Base-by-base conservation (phyloP, 352 stramenopile species). In the Pythium scleroteichum region DNA sequence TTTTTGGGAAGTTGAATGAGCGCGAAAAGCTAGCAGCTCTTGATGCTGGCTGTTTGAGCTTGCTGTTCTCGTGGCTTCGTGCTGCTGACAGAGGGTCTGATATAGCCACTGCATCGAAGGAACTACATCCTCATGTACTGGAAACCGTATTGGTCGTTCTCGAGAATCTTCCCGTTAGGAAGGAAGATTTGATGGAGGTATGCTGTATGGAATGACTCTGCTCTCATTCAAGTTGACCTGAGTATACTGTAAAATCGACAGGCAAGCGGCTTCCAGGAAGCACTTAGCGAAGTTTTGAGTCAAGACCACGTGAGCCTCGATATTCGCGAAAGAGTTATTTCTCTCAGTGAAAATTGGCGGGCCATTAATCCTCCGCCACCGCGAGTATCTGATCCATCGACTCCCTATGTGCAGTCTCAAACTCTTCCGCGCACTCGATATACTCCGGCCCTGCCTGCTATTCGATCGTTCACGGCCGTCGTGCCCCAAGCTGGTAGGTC, bases 1-100 rank as follows among this genome's bases (percentile, higher is more conserved):
- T 92, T 60, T 93, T 92, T 29, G 58, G 51, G 0, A 66, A 72
- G 23, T 66, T 93, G 2, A 89, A 84, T 48, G 53, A 64, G 19
- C 78, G 77, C 22, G 79, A 95, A 59, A 75, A 69, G 20, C 17
- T 69, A 3, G 68, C 68, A 26, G 75, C 82, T 45, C 66, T 95
- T 8, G 78, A 92, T 19, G 62, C 84, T 59, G 82, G 78, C 4
- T 86, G 79, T 44, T 41, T 95, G 16, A 47, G 61, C 8, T 39
- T 89, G 9, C 50, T 95, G 0, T 77, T 82, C 33, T 71, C 76
- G 42, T 95, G 83, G 85, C 58, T 93, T 23, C 70, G 63, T n/a
- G 45, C 63, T 2, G 47, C 62, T 2, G 67, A 70, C 39, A 39
- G 29, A 4, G 47, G 27, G 19, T 20, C 3, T 27, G 48, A 38